Percentiles rank a stretch among this genome's conserved stretches.
These are phyloP conservation scores for Eustoma russellianum DNA, from an alignment of 257 asterid genomes.

Conservation along the genomic window DNA sequence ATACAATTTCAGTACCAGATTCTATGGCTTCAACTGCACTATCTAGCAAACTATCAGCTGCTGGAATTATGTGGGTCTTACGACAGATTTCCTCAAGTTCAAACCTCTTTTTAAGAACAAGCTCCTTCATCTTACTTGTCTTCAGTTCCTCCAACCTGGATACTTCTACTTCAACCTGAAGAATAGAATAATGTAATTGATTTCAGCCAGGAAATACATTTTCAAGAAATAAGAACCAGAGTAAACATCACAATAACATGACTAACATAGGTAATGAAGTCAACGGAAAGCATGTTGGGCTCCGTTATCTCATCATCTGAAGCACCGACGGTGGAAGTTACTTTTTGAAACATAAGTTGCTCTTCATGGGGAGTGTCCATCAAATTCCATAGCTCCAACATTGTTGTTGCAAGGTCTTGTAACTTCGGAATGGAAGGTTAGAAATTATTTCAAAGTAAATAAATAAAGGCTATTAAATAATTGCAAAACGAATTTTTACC, in stretches of 20 bases:
- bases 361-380: conserved; percentile 96
- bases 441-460: conserved; percentile 8
- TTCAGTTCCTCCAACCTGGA: conserved; percentile 82
- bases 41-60: conserved; percentile 49
- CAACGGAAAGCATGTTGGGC: conserved; percentile 71
- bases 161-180: conserved; percentile 83
- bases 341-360: conserved; percentile 75
- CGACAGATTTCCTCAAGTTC: conserved; percentile 84
- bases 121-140: conserved; percentile 92
- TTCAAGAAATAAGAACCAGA: conserved; percentile 5
- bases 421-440: conserved; percentile 35
- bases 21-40: conserved; percentile 69
- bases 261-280: conserved; percentile 62
- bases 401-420: conserved; percentile 80
- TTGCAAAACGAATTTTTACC: conserved; percentile 31
- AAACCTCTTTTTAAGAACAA: conserved; percentile 77
- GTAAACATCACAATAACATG: not conserved
- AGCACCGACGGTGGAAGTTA: conserved; percentile 82
- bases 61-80: conserved; percentile 70
- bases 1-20: conserved; percentile 47
- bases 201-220: conserved; percentile 7
- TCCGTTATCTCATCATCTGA: conserved; percentile 81
- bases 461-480: conserved; percentile 1
- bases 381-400: conserved; percentile 96
- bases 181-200: conserved; percentile 11